phyloP scores from a whole-genome alignment of 306 rosid species.

The Trifolium fragiferum region DNA sequence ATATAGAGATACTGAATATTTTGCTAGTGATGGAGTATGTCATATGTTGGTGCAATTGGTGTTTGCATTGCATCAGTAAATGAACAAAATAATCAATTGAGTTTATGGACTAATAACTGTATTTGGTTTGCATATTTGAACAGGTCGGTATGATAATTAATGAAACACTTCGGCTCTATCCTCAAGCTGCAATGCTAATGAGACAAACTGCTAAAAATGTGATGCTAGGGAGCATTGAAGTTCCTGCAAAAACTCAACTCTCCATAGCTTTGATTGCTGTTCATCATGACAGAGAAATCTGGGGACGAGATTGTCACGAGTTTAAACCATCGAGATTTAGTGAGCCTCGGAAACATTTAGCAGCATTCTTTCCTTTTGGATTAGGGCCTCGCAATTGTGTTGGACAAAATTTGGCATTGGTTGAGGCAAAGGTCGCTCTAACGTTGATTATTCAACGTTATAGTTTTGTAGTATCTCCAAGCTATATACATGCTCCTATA shows the following conservation, averaged over 20 bases:
- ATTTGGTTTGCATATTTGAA: conserved; percentile 27
- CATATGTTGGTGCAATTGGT: neutral
- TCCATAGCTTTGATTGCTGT: conserved; percentile 55
- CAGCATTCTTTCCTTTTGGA: conserved; percentile 65
- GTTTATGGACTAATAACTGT: neutral
- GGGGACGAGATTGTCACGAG: conserved; percentile 75
- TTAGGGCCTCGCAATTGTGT: conserved; percentile 65
- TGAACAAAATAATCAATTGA: neutral
- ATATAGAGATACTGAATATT: neutral
- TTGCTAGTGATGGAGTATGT: too few relatives aligned
- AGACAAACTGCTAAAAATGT: conserved; percentile 56
- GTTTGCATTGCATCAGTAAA: neutral
- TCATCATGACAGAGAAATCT: conserved; percentile 63
- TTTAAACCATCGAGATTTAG: conserved; percentile 69
- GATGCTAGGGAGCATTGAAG: conserved; percentile 55
- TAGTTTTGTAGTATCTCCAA: conserved; percentile 44
- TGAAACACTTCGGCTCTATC: conserved; percentile 75
- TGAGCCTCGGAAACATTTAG: conserved; percentile 65
- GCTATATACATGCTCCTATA: conserved; percentile 48
- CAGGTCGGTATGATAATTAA: conserved; percentile 68
- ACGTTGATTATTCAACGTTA: conserved; percentile 45
- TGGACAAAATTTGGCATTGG: conserved; percentile 69
- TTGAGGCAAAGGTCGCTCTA: conserved; percentile 59
- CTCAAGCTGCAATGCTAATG: conserved; percentile 55
- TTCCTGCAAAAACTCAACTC: conserved; percentile 68